Percentiles rank a stretch among this genome's conserved stretches.
Evolutionary conservation across 176 grass and related monocot species (phyloP).

Genomic region (Triticum dicoccoides): DNA sequence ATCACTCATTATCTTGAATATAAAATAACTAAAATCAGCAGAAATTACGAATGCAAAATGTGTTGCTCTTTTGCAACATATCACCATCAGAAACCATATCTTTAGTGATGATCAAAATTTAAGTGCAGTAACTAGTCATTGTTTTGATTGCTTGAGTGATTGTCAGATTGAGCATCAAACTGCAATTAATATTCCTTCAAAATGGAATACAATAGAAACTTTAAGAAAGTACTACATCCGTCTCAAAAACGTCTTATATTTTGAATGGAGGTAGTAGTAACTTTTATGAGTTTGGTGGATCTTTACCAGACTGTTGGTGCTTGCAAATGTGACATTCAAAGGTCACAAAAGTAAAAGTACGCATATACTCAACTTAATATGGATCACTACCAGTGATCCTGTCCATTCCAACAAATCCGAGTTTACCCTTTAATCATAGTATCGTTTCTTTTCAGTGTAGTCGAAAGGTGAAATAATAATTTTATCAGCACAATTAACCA

Average conservation of each 20-base stretch:
- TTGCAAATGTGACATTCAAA: neutral
- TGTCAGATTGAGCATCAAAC: neutral
- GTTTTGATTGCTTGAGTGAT: neutral
- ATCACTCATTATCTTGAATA: neutral
- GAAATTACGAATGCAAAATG: neutral
- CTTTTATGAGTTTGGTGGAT: neutral
- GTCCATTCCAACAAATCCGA: neutral
- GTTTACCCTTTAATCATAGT: neutral
- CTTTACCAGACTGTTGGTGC: neutral
- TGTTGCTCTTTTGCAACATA: neutral
- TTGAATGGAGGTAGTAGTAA: too few species aligned
- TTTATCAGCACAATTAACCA: neutral
- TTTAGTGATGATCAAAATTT: neutral
- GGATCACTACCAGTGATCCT: neutral
- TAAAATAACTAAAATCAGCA: neutral
- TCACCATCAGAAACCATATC: neutral
- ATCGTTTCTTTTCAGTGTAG: neutral
- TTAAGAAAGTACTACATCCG: neutral
- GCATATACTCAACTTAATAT: neutral
- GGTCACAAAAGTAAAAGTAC: neutral
- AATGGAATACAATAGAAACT: neutral
- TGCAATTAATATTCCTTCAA: too few species aligned
- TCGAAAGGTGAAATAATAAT: neutral
- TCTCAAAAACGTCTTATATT: too few species aligned
- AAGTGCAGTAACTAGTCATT: neutral